Percentiles rank a stretch among this genome's conserved stretches.
Conservation (phyloP, 805 yeast species). For the Cyberlindnera meyerae region DNA sequence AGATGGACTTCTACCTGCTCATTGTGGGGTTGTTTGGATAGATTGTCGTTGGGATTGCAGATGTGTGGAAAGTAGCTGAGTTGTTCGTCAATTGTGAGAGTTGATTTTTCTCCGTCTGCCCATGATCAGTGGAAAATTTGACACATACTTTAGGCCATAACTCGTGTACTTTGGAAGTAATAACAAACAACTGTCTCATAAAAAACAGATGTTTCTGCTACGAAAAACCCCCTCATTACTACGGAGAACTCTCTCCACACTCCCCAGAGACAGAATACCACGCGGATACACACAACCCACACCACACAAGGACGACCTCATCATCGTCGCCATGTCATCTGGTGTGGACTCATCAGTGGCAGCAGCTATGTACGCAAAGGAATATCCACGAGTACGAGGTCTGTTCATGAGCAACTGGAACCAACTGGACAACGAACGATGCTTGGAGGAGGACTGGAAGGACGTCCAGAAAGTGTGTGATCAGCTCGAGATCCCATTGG, state of each 20-base stretch:
- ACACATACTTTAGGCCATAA: conserved; percentile 1
- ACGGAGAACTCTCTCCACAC: background rate
- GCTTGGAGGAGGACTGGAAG: conserved; percentile 86
- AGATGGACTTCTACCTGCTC: background rate
- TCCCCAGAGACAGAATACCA: conserved; percentile 13
- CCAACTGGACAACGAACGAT: conserved; percentile 43
- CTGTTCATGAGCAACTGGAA: conserved; percentile 83
- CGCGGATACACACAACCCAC: conserved; percentile 30
- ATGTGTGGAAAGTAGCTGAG: too few species aligned
- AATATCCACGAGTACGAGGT: conserved; percentile 62
- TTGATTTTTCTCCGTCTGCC: background rate
- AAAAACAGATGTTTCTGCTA: background rate
- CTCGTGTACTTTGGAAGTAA: too few species aligned
- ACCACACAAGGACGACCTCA: conserved; percentile 52
- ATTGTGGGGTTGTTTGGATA: background rate
- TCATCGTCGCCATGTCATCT: conserved; percentile 88
- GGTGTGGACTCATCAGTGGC: conserved; percentile 95
- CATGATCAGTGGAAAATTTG: background rate
- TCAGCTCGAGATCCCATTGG: conserved; percentile 61
- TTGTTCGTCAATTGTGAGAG: background rate
- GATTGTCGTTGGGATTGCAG: too few species aligned
- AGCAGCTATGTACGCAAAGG: conserved; percentile 61
- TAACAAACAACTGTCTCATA: too few species aligned
- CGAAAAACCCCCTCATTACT: background rate
- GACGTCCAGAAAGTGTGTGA: conserved; percentile 66